phyloP scores from a whole-genome alignment of 495 filamentous ascomycete genomes.

The Aspergillus diversus region DNA sequence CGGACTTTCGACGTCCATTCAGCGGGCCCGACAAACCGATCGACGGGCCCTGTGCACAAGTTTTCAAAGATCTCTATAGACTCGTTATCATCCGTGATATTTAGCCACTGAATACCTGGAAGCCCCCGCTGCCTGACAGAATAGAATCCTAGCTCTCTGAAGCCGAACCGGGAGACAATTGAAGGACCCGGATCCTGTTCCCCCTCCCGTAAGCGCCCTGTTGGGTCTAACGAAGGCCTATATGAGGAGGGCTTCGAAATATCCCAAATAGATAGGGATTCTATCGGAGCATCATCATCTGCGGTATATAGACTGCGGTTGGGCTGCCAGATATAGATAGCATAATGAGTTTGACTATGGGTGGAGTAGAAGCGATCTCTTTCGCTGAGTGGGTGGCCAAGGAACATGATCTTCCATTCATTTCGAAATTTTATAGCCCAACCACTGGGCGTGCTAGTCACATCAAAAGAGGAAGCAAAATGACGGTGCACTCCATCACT shows the following conservation, averaged over 20 bases:
- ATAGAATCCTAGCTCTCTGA: constrained; percentile 59
- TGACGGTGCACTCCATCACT: constrained; percentile 62
- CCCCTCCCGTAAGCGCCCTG: constrained; percentile 36
- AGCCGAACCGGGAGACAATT: constrained; percentile 60
- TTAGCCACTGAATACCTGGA: constrained; percentile 56
- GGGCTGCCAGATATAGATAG: constrained; percentile 68
- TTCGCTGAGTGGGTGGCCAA: constrained; percentile 62
- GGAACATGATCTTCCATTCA: constrained; percentile 70
- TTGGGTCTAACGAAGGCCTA: constrained; percentile 58
- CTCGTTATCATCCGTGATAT: constrained; percentile 51
- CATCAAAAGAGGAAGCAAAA: constrained; percentile 65
- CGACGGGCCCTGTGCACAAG: constrained; percentile 47
- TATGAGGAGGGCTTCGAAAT: constrained; percentile 60
- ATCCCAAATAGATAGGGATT: constrained; percentile 69
- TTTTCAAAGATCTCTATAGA: constrained; percentile 55
- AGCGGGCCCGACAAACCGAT: constrained; percentile 35
- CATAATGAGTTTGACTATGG: constrained; percentile 66
- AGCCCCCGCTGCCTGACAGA: constrained; percentile 59
- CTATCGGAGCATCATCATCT: constrained; percentile 61
- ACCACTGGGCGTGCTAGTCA: constrained; percentile 34
- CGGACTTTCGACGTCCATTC: constrained; percentile 46
- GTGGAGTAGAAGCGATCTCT: constrained; percentile 67
- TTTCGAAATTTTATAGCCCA: constrained; percentile 61
- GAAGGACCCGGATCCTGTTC: constrained; percentile 47
- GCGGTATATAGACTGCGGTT: constrained; percentile 60